phyloP scores from a whole-genome alignment of 1,284 basidiomycete genomes.

The Stygiomarasmius scandens region DNA sequence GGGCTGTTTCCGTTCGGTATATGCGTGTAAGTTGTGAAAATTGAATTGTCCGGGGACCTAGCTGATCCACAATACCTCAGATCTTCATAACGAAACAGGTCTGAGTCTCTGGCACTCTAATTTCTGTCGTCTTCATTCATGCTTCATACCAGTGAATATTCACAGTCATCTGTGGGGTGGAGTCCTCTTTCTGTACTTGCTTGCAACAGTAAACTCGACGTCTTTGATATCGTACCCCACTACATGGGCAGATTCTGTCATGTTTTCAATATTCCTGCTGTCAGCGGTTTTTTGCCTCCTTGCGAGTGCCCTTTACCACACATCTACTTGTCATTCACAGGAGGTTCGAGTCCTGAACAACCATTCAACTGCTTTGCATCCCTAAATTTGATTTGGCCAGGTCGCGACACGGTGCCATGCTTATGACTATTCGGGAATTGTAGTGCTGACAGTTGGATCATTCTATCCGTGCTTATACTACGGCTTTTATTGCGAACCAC shows the following conservation, averaged over 20 bases:
- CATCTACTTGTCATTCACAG: conserved; percentile 74
- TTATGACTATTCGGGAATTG: conserved; percentile 76
- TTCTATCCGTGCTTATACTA: conserved; percentile 79
- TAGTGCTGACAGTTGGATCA: conserved; percentile 75
- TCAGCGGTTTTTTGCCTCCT: conserved; percentile 77
- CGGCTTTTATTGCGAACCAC: conserved; percentile 68
- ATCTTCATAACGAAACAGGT: conserved; percentile 86
- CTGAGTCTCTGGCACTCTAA: not conserved
- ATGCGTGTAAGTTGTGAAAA: conserved; percentile 62
- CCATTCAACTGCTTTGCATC: conserved; percentile 10
- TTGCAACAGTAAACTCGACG: conserved; percentile 53
- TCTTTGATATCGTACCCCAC: conserved; percentile 54
- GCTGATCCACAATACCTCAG: conserved; percentile 38
- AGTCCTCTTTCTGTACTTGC: conserved; percentile 65
- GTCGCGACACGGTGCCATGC: conserved; percentile 56
- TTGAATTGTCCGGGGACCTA: conserved; percentile 9
- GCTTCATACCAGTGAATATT: conserved; percentile 73
- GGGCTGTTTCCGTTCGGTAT: conserved; percentile 69
- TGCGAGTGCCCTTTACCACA: conserved; percentile 80
- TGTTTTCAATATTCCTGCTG: conserved; percentile 71
- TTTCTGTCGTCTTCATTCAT: not conserved
- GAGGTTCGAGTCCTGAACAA: conserved; percentile 45
- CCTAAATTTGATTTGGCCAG: conserved; percentile 29
- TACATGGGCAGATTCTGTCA: conserved; percentile 65
- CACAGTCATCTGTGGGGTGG: conserved; percentile 85